Evolutionary conservation across 2,329 filamentous ascomycete species (phyloP), one percentile per base, ranked within the genome.

Genomic region (Colletotrichum costaricense): DNA sequence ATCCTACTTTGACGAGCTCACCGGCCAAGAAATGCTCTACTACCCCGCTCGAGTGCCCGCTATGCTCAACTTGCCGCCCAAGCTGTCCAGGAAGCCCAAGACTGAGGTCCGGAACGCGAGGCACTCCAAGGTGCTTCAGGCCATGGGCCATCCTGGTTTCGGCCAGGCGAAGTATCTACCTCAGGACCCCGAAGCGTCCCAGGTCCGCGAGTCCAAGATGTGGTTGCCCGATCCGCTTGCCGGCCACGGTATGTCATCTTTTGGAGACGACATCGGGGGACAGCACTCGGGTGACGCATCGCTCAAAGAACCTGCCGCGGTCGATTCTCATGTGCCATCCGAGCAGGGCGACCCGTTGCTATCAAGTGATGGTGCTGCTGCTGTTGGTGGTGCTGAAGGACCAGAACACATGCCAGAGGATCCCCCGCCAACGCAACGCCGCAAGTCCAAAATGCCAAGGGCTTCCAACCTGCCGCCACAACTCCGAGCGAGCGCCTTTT

Each of bases 31-130:
- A 77, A 98, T 98, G 94, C 91, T 98, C 11, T 98, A 93, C 83
- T 99, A 99, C 81, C 97, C 97, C 16, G 97, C 97, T 3, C 95
- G 95, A 1, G 97, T 99, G 3, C 97, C 97, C 3, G 92, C 93
- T 75, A 95, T 97, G 92, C 88, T 99, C 70, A 98, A 98, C 78
- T 85, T 99, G 14, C 97, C 97, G 1, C 95, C 95, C 57, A 94
- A 95, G 78, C 85, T 98, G 63, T 97, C 95, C 1, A 94, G 92
- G 78, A 88, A 91, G 65, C 91, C 93, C 9, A 89, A 93, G 66
- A 84, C 89, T 3, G 84, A 87, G 11, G 88, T 91, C 5, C 88
- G 92, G 68, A 92, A 95, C 69, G 89, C 92, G 76, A 90, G 94
- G 67, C 91, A 93, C 26, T 94, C 94, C 1, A 92, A 97, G 77